Conservation (phyloP, 768 basidiomycete genomes). For the Termitomyces sp. region DNA sequence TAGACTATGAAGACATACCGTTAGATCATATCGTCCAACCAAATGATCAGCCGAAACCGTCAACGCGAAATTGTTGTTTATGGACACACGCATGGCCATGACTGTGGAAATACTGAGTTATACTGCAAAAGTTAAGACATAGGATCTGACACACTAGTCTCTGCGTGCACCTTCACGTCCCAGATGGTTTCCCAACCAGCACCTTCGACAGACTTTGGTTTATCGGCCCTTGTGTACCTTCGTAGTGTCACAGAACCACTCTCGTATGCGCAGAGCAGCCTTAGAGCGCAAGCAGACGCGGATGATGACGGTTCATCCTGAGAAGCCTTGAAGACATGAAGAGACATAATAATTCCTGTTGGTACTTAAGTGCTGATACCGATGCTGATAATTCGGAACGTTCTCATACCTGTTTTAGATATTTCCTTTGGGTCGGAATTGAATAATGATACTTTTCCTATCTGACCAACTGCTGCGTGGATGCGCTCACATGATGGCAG, state of each 20-base stretch:
- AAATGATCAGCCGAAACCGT: conserved; percentile 86
- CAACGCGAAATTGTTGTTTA: conserved; percentile 52
- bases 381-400: neutral
- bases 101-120: conserved; percentile 34
- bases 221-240: conserved; percentile 35
- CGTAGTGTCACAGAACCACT: conserved; percentile 79
- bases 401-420: conserved; percentile 47
- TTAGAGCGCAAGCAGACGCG: conserved; percentile 33
- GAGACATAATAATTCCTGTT: conserved; percentile 84
- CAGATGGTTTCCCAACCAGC: conserved; percentile 70
- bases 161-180: conserved; percentile 61
- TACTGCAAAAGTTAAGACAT: neutral
- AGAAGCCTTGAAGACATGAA: conserved; percentile 52
- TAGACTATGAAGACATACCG: conserved; percentile 23
- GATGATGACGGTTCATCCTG: conserved; percentile 21
- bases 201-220: conserved; percentile 57
- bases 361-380: neutral
- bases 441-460: conserved; percentile 28
- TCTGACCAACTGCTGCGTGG: conserved; percentile 81
- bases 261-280: conserved; percentile 77
- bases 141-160: conserved; percentile 49
- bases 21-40: conserved; percentile 57
- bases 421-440: conserved; percentile 43
- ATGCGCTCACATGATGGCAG: conserved; percentile 63
- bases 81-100: conserved; percentile 79